These are phyloP conservation scores for Wallacemonas sp. DNA, from an alignment of 208 protist species.

Conservation along the genomic window DNA sequence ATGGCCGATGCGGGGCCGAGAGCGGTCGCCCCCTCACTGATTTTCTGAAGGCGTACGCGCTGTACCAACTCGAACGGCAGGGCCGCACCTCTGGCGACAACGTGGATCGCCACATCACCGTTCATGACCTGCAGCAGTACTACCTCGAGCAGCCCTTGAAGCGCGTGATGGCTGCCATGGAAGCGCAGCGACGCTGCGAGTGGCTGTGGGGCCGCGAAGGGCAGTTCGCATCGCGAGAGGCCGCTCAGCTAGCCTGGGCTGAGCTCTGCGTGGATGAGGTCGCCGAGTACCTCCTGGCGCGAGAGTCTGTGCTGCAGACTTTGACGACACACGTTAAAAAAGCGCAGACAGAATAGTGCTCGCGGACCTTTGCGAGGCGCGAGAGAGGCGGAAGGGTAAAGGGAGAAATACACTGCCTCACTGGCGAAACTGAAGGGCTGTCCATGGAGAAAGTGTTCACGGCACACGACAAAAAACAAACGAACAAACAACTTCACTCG, in stretches of 20 bases:
- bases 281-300: conserved; percentile 13
- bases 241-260: conserved; percentile 11
- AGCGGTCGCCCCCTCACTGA: conserved; percentile 23
- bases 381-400: too few species aligned
- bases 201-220: background rate
- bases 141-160: conserved; percentile 25
- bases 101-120: background rate
- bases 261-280: conserved; percentile 37
- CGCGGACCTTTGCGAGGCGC: background rate
- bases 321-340: background rate
- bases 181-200: conserved; percentile 16
- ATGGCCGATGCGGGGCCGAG: too few species aligned
- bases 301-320: background rate
- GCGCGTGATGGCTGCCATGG: conserved; percentile 20
- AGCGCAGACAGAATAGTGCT: background rate
- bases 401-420: too few species aligned
- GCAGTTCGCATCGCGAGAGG: background rate
- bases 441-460: too few species aligned
- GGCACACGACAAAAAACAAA: too few species aligned
- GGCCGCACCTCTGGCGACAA: background rate
- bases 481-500: too few species aligned
- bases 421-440: too few species aligned
- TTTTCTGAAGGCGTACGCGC: conserved; percentile 45
- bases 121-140: conserved; percentile 18
- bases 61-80: conserved; percentile 3